Percentiles rank a stretch among this genome's conserved stretches.
phyloP scores from a whole-genome alignment of 202 grass and related monocot species.

The Musa balbisiana region DNA sequence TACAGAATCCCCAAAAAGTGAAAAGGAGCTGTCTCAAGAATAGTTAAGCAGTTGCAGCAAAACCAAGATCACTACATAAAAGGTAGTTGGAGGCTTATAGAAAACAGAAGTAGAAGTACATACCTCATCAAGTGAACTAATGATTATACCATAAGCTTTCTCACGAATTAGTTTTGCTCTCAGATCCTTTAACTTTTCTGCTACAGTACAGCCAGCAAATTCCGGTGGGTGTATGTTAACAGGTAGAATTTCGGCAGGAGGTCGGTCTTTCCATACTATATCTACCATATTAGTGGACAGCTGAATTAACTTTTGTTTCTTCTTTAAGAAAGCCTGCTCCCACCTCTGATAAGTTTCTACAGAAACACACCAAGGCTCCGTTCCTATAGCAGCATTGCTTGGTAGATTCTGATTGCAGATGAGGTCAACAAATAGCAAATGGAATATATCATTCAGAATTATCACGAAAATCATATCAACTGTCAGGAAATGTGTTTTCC shows the following conservation, averaged over 20 bases:
- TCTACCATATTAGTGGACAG: conserved; percentile 78
- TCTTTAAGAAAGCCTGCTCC: conserved; percentile 58
- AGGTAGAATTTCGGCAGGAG: conserved; percentile 38
- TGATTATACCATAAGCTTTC: conserved; percentile 51
- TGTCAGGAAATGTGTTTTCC: neutral
- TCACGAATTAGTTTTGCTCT: conserved; percentile 58
- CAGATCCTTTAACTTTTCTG: conserved; percentile 70
- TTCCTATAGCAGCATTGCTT: conserved; percentile 61
- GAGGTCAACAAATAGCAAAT: conserved; percentile 1
- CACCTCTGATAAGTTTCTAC: conserved; percentile 68
- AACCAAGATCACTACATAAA: conserved; percentile 19
- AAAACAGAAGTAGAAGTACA: neutral
- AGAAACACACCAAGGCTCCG: conserved; percentile 85
- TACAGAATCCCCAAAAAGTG: conserved; percentile 26
- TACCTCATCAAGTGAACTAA: conserved; percentile 92
- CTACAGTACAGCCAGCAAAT: conserved; percentile 55
- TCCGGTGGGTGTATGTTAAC: conserved; percentile 65
- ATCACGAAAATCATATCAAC: neutral
- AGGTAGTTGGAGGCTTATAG: conserved; percentile 1
- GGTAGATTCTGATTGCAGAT: conserved; percentile 55
- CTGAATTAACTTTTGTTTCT: conserved; percentile 61
- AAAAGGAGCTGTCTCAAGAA: conserved; percentile 11
- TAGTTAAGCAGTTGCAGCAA: conserved; percentile 5
- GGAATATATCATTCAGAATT: conserved; percentile 1
- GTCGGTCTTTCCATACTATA: conserved; percentile 77